Base-by-base conservation (phyloP, 129 eudicot genomes). In the Flaveria linearis region DNA sequence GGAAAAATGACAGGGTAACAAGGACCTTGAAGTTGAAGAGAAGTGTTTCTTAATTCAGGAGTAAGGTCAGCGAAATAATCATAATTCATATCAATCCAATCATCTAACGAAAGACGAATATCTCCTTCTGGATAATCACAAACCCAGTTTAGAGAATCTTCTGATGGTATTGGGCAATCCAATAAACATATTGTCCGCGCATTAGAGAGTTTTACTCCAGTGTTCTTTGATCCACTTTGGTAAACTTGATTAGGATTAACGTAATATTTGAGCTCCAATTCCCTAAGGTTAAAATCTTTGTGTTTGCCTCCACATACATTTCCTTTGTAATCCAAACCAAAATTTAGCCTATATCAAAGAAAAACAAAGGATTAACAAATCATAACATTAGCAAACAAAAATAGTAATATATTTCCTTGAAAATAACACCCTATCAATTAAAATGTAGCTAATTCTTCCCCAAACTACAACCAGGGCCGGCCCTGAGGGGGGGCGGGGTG, bases 51-150 rank as follows among this genome's bases (percentile, higher is more conserved):
- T 53, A 94, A 81, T 5, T 85, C 96, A 20, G 97, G 97, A 75
- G 97, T 87, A 65, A 94, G 97, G 58, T 88, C 91, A 8, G 90
- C 96, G 83, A 80, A 94, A 74, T 94, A 94, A 82, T 91, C 97
- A 72, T 88, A 94, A 70, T 88, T 91, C 82, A 89, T 91, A 73
- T 94, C 91, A 33, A 90, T 86, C 97, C 98, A 93, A 78, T 93
- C 96, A 42, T 87, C 92, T 36, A 83, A 33, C 8, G 86, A 76
- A 11, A 93, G 71, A 56, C 80, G 96, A 39, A 93, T 76, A 76
- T 90, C 97, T 56, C 98, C 98, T 25, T 93, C 97, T 0, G 98
- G 98, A 69, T 93, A 93, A 79, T 88, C 94, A 79, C 98, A 93
- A 65, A 93, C 97, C 98, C 98, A 93, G 81, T 87, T 88, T 16